These are phyloP conservation scores for Ogataea allantospora DNA, from an alignment of 805 yeast genomes.

Conservation along the genomic window DNA sequence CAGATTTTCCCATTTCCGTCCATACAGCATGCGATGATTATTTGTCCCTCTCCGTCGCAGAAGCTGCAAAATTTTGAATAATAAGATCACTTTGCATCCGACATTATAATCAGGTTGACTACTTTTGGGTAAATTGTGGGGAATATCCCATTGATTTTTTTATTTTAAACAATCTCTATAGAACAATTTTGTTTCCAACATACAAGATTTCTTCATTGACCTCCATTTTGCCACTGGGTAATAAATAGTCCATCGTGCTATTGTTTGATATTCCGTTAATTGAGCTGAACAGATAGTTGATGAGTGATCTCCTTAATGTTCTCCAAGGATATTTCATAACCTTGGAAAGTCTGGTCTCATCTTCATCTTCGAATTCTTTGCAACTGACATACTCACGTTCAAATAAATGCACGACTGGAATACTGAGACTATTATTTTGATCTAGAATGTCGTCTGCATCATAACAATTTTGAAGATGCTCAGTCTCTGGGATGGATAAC, in stretches of 20 bases:
- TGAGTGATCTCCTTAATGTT: conserved; percentile 10
- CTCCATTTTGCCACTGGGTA: conserved; percentile 13
- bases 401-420: conserved; percentile 29
- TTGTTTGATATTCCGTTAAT: conserved; percentile 20
- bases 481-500: conserved; percentile 13
- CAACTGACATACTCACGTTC: conserved; percentile 25
- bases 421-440: conserved; percentile 8
- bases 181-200: conserved; percentile 21
- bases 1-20: too few species aligned
- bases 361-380: conserved; percentile 6
- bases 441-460: conserved; percentile 13
- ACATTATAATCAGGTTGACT: background rate
- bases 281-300: conserved; percentile 19
- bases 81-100: background rate
- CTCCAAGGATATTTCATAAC: conserved; percentile 6
- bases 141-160: background rate
- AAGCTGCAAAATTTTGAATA: background rate
- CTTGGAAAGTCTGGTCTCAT: background rate
- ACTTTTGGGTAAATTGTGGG: conserved; percentile 3
- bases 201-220: conserved; percentile 24
- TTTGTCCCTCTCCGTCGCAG: too few species aligned
- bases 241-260: conserved; percentile 20
- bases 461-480: conserved; percentile 9
- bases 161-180: conserved; percentile 1
- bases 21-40: too few species aligned